Evolutionary conservation across 208 protist genomes (phyloP).

Genomic region (Trypanosoma avium): DNA sequence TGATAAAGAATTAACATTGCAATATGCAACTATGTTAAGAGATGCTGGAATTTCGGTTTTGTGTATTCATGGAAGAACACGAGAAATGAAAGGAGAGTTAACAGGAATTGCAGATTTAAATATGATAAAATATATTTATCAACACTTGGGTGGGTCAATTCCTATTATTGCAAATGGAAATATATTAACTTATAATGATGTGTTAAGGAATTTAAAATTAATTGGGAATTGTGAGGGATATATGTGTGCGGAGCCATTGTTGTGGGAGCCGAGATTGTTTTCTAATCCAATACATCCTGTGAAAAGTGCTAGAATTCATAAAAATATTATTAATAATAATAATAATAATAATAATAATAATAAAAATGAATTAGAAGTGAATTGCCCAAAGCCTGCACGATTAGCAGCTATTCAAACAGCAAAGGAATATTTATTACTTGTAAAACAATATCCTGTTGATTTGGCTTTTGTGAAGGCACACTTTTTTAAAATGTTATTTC

Average conservation of each 20-base stretch:
- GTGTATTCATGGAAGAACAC: constrained; percentile 86
- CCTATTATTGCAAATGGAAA: constrained; percentile 91
- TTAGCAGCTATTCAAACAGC: constrained; percentile 53
- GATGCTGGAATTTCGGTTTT: constrained; percentile 82
- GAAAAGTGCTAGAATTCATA: constrained; percentile 7
- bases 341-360: constrained; percentile 4
- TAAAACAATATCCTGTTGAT: constrained; percentile 54
- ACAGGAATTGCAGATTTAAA: constrained; percentile 68
- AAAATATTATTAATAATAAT: not conserved
- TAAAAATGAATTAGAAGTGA: not conserved
- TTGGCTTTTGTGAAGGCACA: constrained; percentile 83
- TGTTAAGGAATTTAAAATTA: constrained; percentile 36
- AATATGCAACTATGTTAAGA: constrained; percentile 84
- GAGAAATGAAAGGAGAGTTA: constrained; percentile 79
- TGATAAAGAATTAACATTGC: constrained; percentile 76
- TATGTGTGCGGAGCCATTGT: constrained; percentile 88
- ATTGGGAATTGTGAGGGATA: constrained; percentile 76
- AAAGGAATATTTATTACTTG: constrained; percentile 53
- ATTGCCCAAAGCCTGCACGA: constrained; percentile 28
- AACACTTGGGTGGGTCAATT: constrained; percentile 42
- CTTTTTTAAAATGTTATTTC: constrained; percentile 88
- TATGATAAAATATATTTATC: constrained; percentile 57
- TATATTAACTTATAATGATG: constrained; percentile 69
- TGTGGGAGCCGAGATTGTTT: constrained; percentile 87
- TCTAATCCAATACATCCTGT: constrained; percentile 30